Conservation (phyloP, 139 green algal species). For the Chlamydomonas sp. region DNA sequence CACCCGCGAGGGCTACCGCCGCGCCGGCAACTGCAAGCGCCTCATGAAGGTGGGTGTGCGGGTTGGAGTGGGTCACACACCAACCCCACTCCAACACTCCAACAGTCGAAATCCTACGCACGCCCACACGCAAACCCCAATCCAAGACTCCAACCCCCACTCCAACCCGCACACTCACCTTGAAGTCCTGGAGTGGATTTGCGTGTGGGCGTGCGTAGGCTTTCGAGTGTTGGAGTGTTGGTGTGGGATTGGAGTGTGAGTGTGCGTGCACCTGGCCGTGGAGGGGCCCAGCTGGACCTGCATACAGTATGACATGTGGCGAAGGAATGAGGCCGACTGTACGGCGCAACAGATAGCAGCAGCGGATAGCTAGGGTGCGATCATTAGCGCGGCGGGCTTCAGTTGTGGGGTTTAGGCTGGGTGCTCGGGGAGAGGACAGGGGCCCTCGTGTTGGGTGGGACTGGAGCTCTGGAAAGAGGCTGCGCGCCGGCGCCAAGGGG, state of each 20-base stretch:
- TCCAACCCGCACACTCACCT: not conserved
- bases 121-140: not conserved
- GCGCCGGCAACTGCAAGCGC: conserved; percentile 69
- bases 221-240: not conserved
- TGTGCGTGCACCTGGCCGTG: no score
- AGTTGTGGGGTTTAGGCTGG: no score
- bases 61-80: not conserved
- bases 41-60: conserved; percentile 59
- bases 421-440: no score
- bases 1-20: conserved; percentile 67
- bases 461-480: no score
- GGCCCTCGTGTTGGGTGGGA: no score
- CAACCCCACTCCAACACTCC: not conserved
- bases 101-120: not conserved
- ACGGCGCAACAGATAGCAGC: no score
- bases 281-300: no score
- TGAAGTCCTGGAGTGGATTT: not conserved
- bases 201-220: not conserved
- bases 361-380: no score
- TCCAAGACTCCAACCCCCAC: not conserved
- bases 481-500: no score
- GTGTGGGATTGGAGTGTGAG: not conserved
- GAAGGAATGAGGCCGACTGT: no score
- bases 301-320: no score
- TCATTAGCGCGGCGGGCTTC: no score